These are phyloP conservation scores for Purshia tridentata DNA, from an alignment of 306 rosid genomes.

Conservation along the genomic window DNA sequence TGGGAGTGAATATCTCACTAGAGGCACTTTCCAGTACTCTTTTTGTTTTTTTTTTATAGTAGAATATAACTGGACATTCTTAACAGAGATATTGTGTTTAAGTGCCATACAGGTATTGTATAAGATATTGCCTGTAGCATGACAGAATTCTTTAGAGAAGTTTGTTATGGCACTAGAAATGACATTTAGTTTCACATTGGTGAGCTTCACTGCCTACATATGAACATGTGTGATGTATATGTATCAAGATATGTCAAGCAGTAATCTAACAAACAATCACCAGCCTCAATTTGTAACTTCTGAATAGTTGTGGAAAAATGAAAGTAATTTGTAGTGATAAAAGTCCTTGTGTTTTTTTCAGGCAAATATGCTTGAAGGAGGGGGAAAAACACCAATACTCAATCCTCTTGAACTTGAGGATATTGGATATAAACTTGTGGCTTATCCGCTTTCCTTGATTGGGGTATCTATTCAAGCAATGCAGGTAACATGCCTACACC, in stretches of 20 bases:
- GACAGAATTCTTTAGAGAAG: not conserved
- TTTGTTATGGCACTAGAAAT: not conserved
- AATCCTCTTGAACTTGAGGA: conserved; percentile 78
- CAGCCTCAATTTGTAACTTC: not conserved
- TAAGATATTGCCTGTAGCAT: not conserved
- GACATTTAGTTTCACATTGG: not conserved
- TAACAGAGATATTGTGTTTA: not conserved
- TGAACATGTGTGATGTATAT: not conserved
- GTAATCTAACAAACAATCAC: not conserved
- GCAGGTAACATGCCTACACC: conserved; percentile 58
- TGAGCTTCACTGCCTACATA: not conserved
- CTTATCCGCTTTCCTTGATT: conserved; percentile 83
- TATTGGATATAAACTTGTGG: conserved; percentile 74
- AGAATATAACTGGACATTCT: not conserved
- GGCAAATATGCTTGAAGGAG: conserved; percentile 99
- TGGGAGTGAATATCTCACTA: not conserved
- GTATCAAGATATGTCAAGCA: not conserved
- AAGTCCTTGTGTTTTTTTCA: conserved; percentile 30
- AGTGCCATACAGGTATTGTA: not conserved
- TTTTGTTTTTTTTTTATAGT: not conserved
- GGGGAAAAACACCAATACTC: conserved; percentile 86
- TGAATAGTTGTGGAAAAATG: not conserved
- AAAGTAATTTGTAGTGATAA: conserved; percentile 15
- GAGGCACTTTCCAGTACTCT: not conserved
- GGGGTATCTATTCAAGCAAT: conserved; percentile 90